Evolutionary conservation across 2,329 filamentous ascomycete genomes (phyloP), one percentile per base, ranked within the genome.

Genomic region (Apiospora malaysiana): DNA sequence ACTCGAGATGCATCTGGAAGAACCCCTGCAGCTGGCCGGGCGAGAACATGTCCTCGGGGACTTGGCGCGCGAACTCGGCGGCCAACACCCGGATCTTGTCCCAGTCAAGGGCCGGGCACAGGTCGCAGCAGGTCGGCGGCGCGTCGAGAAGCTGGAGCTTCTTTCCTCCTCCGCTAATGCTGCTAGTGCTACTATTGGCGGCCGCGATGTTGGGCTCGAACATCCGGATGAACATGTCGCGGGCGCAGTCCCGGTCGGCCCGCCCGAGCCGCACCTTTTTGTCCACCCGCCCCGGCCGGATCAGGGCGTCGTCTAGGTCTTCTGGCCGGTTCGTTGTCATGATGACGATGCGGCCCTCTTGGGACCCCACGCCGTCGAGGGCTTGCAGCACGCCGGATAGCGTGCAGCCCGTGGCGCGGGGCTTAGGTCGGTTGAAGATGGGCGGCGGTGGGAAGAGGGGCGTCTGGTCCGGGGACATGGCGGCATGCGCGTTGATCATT

Each of bases 201-300:
- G 18, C 4, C 2, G 56, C 56, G 9, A 63, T 63, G 56, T 63
- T 63, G 40, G 65, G 65, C 43, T 43, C 40, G 42, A 45, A 67
- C 40, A 67, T 67, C n/a, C 65, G 65, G 23, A 45, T 67, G 65
- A 67, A 67, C 65, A 67, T 67, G 65, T 67, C 40, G 23, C 43
- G 40, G 23, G 65, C 65, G n/a, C n/a, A 25, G 23, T 43, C 40
- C 6, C 65, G 40, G 65, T 67, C 65, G 1, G 65, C 65, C 2
- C 18, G 65, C 3, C 65, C 65, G 14, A 67, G 65, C 0, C 43
- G 43, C 25, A 67, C 40, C n/a, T 67, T 67, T 14, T 67, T 67
- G 65, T 67, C 65, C 14, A 46, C 65, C 1, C 65, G 65, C 14
- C 65, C 65, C 1, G 65, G 65, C 0, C 65, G 65, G 42, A 67